Conservation (phyloP, 176 grass and related monocot genomes). For the Aegilops bicornis region DNA sequence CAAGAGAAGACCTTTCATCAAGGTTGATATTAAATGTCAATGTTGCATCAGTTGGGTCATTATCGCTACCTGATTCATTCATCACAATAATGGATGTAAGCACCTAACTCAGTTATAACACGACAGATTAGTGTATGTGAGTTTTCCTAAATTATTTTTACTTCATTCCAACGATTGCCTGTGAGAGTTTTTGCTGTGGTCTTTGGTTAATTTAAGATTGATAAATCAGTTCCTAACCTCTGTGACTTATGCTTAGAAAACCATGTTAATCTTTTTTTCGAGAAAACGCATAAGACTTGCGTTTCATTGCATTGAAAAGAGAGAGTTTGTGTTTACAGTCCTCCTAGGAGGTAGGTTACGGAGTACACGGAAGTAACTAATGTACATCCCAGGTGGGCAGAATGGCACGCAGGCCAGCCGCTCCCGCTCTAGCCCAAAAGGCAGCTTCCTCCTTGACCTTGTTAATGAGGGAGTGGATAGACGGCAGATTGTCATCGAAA, state of each 20-base stretch:
- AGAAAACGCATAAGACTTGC: background rate
- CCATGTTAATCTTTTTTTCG: background rate
- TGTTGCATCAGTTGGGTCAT: conserved; percentile 81
- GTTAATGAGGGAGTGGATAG: background rate
- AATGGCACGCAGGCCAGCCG: no score
- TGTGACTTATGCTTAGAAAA: background rate
- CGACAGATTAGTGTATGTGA: background rate
- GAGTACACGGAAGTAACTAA: background rate
- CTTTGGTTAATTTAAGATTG: background rate
- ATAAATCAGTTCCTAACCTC: conserved; percentile 3
- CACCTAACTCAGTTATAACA: conserved; percentile 24
- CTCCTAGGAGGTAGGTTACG: background rate
- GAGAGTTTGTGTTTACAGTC: background rate
- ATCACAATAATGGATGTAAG: conserved; percentile 99
- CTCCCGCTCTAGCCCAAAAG: no score
- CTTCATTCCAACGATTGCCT: background rate
- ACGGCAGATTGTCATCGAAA: background rate
- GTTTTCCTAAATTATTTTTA: background rate
- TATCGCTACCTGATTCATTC: conserved; percentile 77
- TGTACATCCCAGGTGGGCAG: no score
- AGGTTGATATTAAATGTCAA: conserved; percentile 96
- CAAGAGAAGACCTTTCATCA: conserved; percentile 86
- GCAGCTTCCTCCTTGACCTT: no score
- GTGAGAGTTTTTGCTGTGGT: background rate
- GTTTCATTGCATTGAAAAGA: background rate